These are phyloP conservation scores for Pythium dissotocum DNA, from an alignment of 352 stramenopile species.

Conservation along the genomic window DNA sequence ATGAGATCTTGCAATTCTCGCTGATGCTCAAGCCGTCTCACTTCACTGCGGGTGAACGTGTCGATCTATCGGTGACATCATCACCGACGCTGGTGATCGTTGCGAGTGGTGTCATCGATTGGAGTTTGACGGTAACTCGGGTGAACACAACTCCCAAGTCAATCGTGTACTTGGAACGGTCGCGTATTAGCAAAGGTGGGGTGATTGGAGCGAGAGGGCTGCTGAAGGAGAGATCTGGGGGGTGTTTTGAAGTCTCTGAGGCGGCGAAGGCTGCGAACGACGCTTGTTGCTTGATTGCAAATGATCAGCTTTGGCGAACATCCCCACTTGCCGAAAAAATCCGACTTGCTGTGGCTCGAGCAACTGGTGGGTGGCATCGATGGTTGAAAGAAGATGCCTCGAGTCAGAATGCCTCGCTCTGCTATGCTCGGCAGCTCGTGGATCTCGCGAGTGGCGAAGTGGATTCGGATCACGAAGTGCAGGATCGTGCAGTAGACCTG, in stretches of 20 bases:
- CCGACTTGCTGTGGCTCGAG: background rate
- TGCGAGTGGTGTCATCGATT: constrained; percentile 12
- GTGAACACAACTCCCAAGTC: background rate
- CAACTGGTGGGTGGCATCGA: constrained; percentile 12
- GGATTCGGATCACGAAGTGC: constrained; percentile 1
- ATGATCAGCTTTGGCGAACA: background rate
- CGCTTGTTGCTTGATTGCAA: constrained; percentile 6
- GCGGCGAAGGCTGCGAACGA: constrained; percentile 5
- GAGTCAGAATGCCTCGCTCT: background rate
- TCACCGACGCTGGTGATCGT: background rate
- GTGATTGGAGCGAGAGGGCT: background rate
- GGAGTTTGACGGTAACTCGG: background rate
- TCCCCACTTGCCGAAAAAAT: background rate
- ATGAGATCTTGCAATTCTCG: constrained; percentile 9
- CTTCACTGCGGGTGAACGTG: background rate
- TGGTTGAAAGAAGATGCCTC: constrained; percentile 3
- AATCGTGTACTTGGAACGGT: background rate
- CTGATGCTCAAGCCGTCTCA: background rate
- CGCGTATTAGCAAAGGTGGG: constrained; percentile 2
- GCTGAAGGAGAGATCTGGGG: background rate
- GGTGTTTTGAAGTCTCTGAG: background rate
- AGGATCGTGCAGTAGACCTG: constrained; percentile 4
- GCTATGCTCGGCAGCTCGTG: constrained; percentile 2
- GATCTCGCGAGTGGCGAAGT: constrained; percentile 4
- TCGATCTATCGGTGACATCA: background rate